Evolutionary conservation across 305 asterid species (phyloP).

Genomic region (Salvia sclarea): DNA sequence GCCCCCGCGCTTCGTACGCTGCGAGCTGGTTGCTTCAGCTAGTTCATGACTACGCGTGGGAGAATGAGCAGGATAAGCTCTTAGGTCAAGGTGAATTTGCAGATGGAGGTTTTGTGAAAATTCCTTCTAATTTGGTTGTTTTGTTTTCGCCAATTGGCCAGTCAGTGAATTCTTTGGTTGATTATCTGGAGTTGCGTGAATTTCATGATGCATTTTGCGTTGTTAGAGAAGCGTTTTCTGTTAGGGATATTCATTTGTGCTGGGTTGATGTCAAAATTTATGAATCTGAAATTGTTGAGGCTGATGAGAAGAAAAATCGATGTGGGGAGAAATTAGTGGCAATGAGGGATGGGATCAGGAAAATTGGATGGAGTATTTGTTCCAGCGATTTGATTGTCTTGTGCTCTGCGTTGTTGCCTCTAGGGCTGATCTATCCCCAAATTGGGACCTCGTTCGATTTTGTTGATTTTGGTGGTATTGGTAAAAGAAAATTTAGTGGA

Average conservation of each 20-base stretch:
- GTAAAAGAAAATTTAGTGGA: slow-evolving; percentile 38
- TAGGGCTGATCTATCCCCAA: slow-evolving; percentile 75
- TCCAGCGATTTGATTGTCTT: slow-evolving; percentile 65
- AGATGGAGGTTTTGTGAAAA: slow-evolving; percentile 33
- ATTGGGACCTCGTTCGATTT: slow-evolving; percentile 51
- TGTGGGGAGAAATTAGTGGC: slow-evolving; percentile 25
- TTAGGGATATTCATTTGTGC: slow-evolving; percentile 68
- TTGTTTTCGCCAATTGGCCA: slow-evolving; percentile 60
- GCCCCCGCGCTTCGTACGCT: slow-evolving; percentile 43
- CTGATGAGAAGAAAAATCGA: slow-evolving; percentile 33
- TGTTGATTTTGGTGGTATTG: slow-evolving; percentile 36
- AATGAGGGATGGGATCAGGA: slow-evolving; percentile 45
- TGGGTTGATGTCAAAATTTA: slow-evolving; percentile 68
- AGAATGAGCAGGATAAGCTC: slow-evolving; percentile 44
- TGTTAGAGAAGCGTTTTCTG: slow-evolving; percentile 51
- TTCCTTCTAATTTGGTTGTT: slow-evolving; percentile 64
- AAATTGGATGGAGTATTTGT: slow-evolving; percentile 81
- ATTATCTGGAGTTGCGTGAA: slow-evolving; percentile 42
- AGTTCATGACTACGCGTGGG: slow-evolving; percentile 73
- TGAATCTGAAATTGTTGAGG: slow-evolving; percentile 27
- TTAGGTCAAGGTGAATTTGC: slow-evolving; percentile 38
- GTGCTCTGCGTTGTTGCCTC: slow-evolving; percentile 78
- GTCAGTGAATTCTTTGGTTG: slow-evolving; percentile 38
- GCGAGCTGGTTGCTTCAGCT: slow-evolving; percentile 65
- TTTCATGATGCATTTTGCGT: slow-evolving; percentile 46